Conservation (phyloP, 805 yeast species). For the Metschnikowia baotianmanensis region DNA sequence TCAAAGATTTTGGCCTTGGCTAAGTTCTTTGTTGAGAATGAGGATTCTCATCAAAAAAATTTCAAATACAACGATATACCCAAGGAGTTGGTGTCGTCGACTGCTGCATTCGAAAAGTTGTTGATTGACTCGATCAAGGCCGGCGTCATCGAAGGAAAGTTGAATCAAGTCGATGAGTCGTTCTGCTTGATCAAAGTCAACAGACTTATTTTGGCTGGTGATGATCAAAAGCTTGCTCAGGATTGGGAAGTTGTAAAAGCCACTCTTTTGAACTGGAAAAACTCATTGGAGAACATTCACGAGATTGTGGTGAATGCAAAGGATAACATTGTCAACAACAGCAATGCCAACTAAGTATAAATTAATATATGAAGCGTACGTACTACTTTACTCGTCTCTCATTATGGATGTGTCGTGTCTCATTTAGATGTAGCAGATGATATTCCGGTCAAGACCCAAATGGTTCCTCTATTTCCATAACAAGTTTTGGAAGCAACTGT, state of each 20-base stretch:
- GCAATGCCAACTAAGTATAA: conserved; percentile 17
- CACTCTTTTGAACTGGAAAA: conserved; percentile 38
- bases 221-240: conserved; percentile 26
- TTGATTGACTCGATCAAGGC: conserved; percentile 42
- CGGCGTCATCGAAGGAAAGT: conserved; percentile 45
- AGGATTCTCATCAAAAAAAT: conserved; percentile 23
- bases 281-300: conserved; percentile 39
- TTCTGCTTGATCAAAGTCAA: conserved; percentile 42
- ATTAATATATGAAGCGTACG: conserved; percentile 5
- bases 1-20: conserved; percentile 42
- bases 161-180: conserved; percentile 41
- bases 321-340: conserved; percentile 38
- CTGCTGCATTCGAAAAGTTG: conserved; percentile 37
- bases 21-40: conserved; percentile 31
- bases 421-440: conserved; percentile 1
- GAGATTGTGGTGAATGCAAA: conserved; percentile 42
- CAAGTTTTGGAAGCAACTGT: too few species aligned
- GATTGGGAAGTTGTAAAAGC: conserved; percentile 37
- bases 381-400: background rate
- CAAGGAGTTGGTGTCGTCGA: conserved; percentile 24
- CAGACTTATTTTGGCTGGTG: conserved; percentile 40
- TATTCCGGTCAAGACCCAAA: too few species aligned
- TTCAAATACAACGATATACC: conserved; percentile 41
- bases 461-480: too few species aligned
- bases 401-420: too few species aligned